Evolutionary conservation across 495 filamentous ascomycete species (phyloP).

Genomic region (Hypoxylon intermedium): DNA sequence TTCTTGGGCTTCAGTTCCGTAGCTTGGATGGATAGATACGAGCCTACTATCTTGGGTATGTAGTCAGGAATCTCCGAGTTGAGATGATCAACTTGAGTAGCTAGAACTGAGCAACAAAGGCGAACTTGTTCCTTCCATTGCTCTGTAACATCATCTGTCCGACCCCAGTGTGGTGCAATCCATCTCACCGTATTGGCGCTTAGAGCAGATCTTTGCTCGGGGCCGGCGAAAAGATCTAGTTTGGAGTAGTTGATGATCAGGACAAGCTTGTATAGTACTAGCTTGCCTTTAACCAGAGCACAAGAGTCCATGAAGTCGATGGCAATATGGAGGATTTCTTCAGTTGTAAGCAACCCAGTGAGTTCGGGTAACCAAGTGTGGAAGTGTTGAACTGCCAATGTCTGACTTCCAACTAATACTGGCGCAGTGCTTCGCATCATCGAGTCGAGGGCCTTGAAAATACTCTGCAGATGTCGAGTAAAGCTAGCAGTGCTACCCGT

Average conservation of each 20-base stretch:
- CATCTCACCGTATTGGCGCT: constrained; percentile 85
- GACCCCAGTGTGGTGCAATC: constrained; percentile 95
- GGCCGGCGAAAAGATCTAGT: constrained; percentile 76
- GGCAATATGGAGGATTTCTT: constrained; percentile 89
- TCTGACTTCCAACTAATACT: constrained; percentile 89
- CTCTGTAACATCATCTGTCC: constrained; percentile 70
- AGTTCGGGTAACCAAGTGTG: constrained; percentile 95
- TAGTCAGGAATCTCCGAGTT: constrained; percentile 85
- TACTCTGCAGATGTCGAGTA: constrained; percentile 78
- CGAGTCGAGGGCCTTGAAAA: constrained; percentile 87
- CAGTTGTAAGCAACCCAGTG: constrained; percentile 72
- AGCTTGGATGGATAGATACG: constrained; percentile 78
- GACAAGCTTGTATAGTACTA: constrained; percentile 92
- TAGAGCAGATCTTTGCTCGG: constrained; percentile 73
- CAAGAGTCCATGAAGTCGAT: constrained; percentile 95
- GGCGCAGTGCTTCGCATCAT: constrained; percentile 89
- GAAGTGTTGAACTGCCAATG: constrained; percentile 93
- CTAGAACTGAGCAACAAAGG: constrained; percentile 87
- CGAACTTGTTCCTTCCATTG: constrained; percentile 95
- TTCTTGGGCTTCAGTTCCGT: constrained; percentile 68
- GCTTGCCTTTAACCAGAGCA: constrained; percentile 83
- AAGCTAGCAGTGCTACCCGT: constrained; percentile 78
- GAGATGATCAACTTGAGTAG: constrained; percentile 77
- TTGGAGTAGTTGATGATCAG: constrained; percentile 89
- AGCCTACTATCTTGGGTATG: constrained; percentile 88